phyloP scores from a whole-genome alignment of 1,284 basidiomycete genomes.

The Fistulinella staudtii region DNA sequence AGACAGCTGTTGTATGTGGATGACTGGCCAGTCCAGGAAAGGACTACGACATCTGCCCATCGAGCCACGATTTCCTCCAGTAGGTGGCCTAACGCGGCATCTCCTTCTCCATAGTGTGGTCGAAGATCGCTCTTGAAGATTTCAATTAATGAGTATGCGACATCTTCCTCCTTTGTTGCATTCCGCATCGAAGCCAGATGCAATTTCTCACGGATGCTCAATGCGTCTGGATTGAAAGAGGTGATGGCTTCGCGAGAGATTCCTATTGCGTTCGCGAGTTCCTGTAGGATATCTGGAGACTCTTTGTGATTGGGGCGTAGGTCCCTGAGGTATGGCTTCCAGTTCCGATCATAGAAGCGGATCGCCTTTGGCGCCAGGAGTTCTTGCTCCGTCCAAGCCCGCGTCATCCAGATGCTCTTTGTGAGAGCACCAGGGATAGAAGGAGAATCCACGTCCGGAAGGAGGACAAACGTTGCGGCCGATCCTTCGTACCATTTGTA shows the following conservation, averaged over 20 bases:
- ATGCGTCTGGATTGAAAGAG: background rate
- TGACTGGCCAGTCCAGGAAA: background rate
- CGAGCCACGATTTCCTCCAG: background rate
- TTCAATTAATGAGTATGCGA: background rate
- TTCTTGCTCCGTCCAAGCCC: background rate
- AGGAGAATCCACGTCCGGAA: slow-evolving; percentile 2
- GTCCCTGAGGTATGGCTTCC: slow-evolving; percentile 4
- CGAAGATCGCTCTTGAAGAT: background rate
- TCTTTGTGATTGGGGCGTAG: slow-evolving; percentile 6
- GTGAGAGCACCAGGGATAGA: background rate
- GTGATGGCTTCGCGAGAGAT: background rate
- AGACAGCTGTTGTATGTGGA: background rate
- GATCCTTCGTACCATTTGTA: slow-evolving; percentile 7
- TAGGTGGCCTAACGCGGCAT: background rate
- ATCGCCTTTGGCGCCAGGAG: slow-evolving; percentile 6
- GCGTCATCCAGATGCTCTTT: background rate
- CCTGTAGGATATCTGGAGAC: slow-evolving; percentile 1
- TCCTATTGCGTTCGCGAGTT: slow-evolving; percentile 1
- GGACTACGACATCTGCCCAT: background rate
- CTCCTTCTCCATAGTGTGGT: background rate
- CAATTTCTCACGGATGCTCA: background rate
- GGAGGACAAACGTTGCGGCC: slow-evolving; percentile 1
- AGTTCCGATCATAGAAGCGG: slow-evolving; percentile 7
- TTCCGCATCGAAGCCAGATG: background rate
- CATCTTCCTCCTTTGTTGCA: background rate